These are phyloP conservation scores for Marchantia polymorpha DNA, from an alignment of 225 moss, liverwort and hornwort genomes.

Conservation along the genomic window DNA sequence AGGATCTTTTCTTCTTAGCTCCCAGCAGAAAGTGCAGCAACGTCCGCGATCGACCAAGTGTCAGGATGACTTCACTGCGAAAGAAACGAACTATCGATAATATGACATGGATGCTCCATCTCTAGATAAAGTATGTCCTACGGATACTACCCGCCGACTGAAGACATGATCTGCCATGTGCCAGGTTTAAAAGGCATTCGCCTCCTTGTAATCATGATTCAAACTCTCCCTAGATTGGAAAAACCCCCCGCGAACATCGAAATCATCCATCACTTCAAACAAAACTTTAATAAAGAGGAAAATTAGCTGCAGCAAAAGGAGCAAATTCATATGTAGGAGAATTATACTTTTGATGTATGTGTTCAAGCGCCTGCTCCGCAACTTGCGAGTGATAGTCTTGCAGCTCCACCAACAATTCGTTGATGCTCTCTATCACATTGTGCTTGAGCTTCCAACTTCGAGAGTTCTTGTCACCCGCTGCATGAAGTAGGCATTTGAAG, in stretches of 20 bases:
- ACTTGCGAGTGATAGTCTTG: slow-evolving; percentile 88
- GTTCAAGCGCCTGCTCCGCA: slow-evolving; percentile 97
- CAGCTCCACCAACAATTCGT: slow-evolving; percentile 76
- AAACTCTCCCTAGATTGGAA: no score
- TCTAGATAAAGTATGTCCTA: no score
- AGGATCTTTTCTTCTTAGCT: slow-evolving; percentile 96
- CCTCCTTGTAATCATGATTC: no score
- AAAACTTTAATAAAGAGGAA: not conserved
- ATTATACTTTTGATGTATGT: slow-evolving; percentile 93
- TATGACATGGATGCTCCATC: not conserved
- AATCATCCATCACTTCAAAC: no score
- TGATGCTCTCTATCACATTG: slow-evolving; percentile 96
- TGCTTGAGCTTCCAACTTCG: slow-evolving; percentile 95
- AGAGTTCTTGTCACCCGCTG: slow-evolving; percentile 96
- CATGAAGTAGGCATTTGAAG: not conserved
- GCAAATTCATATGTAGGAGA: not conserved
- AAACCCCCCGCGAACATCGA: no score
- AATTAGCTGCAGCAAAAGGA: no score
- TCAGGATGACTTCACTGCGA: slow-evolving; percentile 95
- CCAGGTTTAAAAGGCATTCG: no score
- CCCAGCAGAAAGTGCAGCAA: slow-evolving; percentile 83
- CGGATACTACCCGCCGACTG: no score
- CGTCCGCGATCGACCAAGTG: slow-evolving; percentile 89
- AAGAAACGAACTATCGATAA: not conserved
- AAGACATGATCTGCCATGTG: no score